phyloP scores from a whole-genome alignment of 768 basidiomycete species.

The Kwoniella mangroviensis region DNA sequence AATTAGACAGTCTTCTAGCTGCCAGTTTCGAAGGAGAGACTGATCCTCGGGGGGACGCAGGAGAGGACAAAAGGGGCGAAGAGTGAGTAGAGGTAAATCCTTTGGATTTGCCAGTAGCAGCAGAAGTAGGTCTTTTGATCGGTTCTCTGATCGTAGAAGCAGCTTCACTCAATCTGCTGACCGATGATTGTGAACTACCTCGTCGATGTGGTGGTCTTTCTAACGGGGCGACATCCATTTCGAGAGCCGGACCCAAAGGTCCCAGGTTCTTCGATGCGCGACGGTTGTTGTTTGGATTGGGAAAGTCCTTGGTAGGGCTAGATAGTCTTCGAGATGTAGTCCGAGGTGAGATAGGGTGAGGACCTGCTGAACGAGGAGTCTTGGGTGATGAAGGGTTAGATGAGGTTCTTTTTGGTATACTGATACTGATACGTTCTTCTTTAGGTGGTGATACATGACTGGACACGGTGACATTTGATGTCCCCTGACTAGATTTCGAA shows the following conservation, averaged over 20 bases:
- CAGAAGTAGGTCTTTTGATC: slow-evolving; percentile 1
- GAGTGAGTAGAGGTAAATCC: background rate
- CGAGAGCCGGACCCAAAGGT: background rate
- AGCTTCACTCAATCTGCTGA: slow-evolving; percentile 11
- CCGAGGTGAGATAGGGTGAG: slow-evolving; percentile 19
- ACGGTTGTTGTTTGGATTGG: background rate
- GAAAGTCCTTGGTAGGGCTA: slow-evolving; percentile 1
- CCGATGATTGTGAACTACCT: slow-evolving; percentile 17
- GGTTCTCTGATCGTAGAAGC: slow-evolving; percentile 3
- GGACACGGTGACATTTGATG: background rate
- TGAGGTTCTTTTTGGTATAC: slow-evolving; percentile 19
- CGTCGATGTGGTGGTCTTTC: slow-evolving; percentile 7
- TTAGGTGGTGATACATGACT: slow-evolving; percentile 5
- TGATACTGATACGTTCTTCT: background rate
- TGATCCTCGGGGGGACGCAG: slow-evolving; percentile 6
- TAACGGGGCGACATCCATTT: background rate
- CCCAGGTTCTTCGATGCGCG: background rate
- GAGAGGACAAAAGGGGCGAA: background rate
- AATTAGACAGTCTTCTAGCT: background rate
- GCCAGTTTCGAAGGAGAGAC: slow-evolving; percentile 1
- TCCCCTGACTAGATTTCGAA: slow-evolving; percentile 8
- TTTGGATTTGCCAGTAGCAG: background rate
- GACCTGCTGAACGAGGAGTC: slow-evolving; percentile 5
- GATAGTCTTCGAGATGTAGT: slow-evolving; percentile 7
- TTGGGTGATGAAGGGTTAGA: slow-evolving; percentile 10